phyloP scores from a whole-genome alignment of 352 stramenopile species.

The Halophytophthora polymorphica region DNA sequence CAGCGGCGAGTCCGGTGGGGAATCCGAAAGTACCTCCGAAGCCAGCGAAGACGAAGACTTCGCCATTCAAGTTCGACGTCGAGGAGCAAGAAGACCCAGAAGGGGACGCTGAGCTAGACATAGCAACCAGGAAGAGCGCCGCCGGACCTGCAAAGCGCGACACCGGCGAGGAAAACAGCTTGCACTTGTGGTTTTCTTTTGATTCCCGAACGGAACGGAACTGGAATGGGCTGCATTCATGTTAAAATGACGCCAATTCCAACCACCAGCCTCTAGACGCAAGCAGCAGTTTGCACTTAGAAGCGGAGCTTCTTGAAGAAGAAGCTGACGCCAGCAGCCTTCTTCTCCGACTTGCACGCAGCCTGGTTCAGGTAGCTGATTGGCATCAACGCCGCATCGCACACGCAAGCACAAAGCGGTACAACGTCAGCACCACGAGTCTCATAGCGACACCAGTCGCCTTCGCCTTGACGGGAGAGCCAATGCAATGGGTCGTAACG shows the following conservation, averaged over 20 bases:
- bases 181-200: constrained; percentile 22
- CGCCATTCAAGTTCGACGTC: constrained; percentile 13
- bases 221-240: constrained; percentile 61
- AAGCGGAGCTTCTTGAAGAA: constrained; percentile 99
- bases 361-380: constrained; percentile 91
- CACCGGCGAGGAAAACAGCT: constrained; percentile 7
- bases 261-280: constrained; percentile 43
- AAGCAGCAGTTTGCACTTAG: constrained; percentile 81
- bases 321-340: constrained; percentile 96
- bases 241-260: constrained; percentile 43
- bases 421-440: constrained; percentile 10
- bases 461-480: too few species aligned
- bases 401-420: constrained; percentile 6
- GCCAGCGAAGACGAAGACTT: constrained; percentile 16
- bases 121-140: not conserved
- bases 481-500: too few species aligned
- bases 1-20: constrained; percentile 29
- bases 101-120: constrained; percentile 10
- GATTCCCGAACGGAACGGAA: constrained; percentile 49
- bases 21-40: constrained; percentile 22
- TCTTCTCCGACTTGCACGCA: constrained; percentile 97
- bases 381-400: not conserved
- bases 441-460: too few species aligned
- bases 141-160: not conserved
- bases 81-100: constrained; percentile 6